Evolutionary conservation across 2,329 filamentous ascomycete species (phyloP), one percentile per base, ranked within the genome.

Genomic region (Fusarium phyllophilum): DNA sequence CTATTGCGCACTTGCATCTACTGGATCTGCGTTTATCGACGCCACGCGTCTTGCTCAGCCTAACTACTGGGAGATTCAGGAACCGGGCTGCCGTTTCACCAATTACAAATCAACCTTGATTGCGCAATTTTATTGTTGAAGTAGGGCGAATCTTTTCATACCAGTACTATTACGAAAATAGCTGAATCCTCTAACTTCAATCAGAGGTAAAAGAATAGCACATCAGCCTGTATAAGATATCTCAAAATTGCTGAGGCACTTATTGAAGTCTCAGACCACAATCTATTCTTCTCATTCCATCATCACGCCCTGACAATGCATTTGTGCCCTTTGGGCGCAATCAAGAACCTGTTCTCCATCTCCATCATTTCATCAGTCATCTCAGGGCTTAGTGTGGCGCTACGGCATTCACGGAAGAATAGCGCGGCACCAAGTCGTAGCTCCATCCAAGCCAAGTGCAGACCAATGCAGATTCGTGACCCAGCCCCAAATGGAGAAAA

Each of bases 361-460:
- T 42, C 67, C 73, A 75, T 75, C 63, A 72, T 66, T 0, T 61
- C 29, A 29, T 72, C 58, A 1, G 58, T 56, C 63, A 64, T 75
- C 1, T 26, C 34, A 5, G 5, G 10, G 2, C 55, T 41, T 12
- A 75, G 33, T 1, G 2, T 44, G 0, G 61, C 63, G 2, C 70
- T 38, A 8, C 44, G 34, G 1, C 70, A 75, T 4, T 74, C 58
- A 4, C 66, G 70, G 9, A 75, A 75, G 31, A 75, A 74, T 1
- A 68, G 18, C 1, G 70, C 73, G 0, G 63, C 26, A 1, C 57
- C 70, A 17, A 74, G 67, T 9, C 73, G 59, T 0, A 75, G 20
- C 18, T 75, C 73, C 48, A 65, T 75, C 26, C 63, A 67, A 3
- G 73, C 73, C 3, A 75, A 36, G 4, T 75, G 73, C 10, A 74